Evolutionary conservation across 768 basidiomycete genomes (phyloP).

Genomic region (Lactifluus hygrophoroides): DNA sequence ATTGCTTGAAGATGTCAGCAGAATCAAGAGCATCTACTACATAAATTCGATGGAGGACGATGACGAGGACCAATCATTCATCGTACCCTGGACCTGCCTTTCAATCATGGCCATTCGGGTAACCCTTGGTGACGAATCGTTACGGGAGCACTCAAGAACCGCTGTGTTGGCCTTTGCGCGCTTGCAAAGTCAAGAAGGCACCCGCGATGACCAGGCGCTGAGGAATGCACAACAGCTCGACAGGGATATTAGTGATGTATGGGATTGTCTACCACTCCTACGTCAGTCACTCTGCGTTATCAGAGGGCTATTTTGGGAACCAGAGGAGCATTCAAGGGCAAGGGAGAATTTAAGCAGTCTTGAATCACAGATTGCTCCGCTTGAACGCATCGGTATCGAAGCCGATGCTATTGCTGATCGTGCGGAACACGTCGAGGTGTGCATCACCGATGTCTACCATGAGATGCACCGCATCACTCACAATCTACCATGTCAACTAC

Average conservation of each 20-base stretch:
- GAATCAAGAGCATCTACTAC: neutral
- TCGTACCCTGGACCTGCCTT: neutral
- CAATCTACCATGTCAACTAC: neutral
- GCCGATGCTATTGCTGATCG: neutral
- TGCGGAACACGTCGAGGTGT: neutral
- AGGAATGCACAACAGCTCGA: neutral
- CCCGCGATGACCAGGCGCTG: neutral
- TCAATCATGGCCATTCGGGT: neutral
- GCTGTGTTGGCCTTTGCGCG: neutral
- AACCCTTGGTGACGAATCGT: neutral
- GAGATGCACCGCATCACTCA: too few relatives aligned
- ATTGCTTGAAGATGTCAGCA: neutral
- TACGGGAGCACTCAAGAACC: neutral
- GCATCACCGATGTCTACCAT: neutral
- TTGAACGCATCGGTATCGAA: neutral
- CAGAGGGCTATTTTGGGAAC: too few relatives aligned
- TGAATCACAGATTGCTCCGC: neutral
- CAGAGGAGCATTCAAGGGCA: too few relatives aligned
- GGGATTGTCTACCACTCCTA: neutral
- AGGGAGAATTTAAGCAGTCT: neutral
- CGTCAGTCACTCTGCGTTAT: neutral
- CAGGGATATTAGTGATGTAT: neutral
- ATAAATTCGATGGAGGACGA: too few relatives aligned
- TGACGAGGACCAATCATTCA: neutral
- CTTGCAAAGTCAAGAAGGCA: neutral